Evolutionary conservation across 1,284 basidiomycete species (phyloP), one percentile per base, ranked within the genome.

Genomic region (Rhodotorula sp.): DNA sequence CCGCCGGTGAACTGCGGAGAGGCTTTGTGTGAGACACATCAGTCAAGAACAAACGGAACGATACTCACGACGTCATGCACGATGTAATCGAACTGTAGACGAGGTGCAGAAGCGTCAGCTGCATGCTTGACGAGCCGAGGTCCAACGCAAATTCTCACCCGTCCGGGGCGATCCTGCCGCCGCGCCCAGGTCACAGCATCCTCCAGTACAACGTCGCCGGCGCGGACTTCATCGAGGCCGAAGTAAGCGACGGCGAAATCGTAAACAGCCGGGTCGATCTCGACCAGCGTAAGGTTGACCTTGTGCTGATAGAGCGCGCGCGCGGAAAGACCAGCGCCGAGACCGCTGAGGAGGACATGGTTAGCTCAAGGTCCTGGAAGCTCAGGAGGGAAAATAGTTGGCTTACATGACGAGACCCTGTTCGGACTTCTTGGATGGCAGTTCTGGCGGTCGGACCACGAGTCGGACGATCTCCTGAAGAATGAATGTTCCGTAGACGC

Each of bases 181-280:
- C 6, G 77, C 12, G 89, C 84, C 85, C 88, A 92, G 6, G 75
- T 71, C 24, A 88, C 85, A 2, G 91, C 93, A 77, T 95, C 93
- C 77, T 88, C 83, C 45, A 95, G 79, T 76, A 88, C 87, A 4
- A 91, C 84, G 33, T 84, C 85, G 6, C 80, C 84, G 20, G 26
- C 26, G 6, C 84, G 83, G 12, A 86, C 86, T 64, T 87, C 83
- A n/a, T 86, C 84, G 22, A 95, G 83, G 18, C 87, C 89, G 75
- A 96, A 95, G 80, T 86, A 93, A 37, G 82, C 82, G 33, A 85
- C 84, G 12, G 93, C 91, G 45, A 90, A 91, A n/a, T 86, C 82
- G 78, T 93, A 93, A 4, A 97, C 92, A 1, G 86, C 88, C 37
- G 90, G 88, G 79, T 96, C 94, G 70, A 95, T 90, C 80, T 97